Evolutionary conservation across 768 basidiomycete genomes (phyloP), one percentile per base, ranked within the genome.

Genomic region (Boletus bicolor): DNA sequence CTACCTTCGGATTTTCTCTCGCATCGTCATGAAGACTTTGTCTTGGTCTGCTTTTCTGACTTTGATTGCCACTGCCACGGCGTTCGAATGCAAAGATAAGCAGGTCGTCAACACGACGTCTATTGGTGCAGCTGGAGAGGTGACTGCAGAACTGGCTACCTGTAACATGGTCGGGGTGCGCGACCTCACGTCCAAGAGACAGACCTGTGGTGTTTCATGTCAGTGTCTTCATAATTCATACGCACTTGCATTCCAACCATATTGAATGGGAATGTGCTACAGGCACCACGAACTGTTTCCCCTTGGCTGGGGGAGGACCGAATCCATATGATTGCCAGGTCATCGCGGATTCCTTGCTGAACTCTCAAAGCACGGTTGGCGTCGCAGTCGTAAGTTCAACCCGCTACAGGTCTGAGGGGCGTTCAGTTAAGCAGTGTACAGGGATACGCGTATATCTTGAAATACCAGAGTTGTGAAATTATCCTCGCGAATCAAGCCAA

Each of bases 401-500:
- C 14, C 5, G 4, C 5, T 5, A 5, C 38, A 39, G 9, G 9
- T 26, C 9, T 5, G 42, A 44, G 24, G 15, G 28, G 28, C 3
- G 26, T 44, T 21, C 24, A 17, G 4, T 39, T n/a, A 19, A 9
- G 11, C 6, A 11, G 5, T 39, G n/a, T 19, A 19, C 38, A 39
- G 38, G 15, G 24, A 2, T 0, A 0, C 2, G 15, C 1, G 19
- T 19, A 19, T 19, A 19, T 19, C 2, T 9, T 3, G 24, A 17
- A 1, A 17, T 44, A 26, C 15, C 0, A 0, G 42, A 26, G 2
- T 24, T 43, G 42, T 15, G 0, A 12, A 14, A 0, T 2, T 2
- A 7, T 5, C 12, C 0, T 43, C 14, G 0, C 0, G 12, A 42
- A 42, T 14, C 21, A 4, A 24, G 12, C 6, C 19, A 14, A 2